Percentiles rank a stretch among this genome's conserved stretches.
Conservation (phyloP, 345 rosid genomes). For the Turnera subulata region DNA sequence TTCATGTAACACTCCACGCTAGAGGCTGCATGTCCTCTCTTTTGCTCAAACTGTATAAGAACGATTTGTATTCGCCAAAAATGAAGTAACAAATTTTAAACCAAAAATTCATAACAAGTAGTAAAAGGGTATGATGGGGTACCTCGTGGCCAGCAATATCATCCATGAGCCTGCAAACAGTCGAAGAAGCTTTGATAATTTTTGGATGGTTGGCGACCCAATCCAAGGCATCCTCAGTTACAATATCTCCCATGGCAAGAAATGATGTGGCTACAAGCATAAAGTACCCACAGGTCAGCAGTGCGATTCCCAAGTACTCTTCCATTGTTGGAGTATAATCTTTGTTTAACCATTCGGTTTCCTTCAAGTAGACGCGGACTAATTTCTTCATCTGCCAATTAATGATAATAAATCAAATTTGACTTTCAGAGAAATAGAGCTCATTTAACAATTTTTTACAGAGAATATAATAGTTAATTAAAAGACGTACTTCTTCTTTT, state of each 20-base stretch:
- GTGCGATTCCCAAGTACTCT: constrained; percentile 25
- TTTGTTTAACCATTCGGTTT: constrained; percentile 27
- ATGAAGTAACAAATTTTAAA: no score
- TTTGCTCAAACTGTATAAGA: constrained; percentile 9
- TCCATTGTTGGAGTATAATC: constrained; percentile 20
- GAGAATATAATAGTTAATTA: background rate
- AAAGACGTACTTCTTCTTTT: constrained; percentile 1
- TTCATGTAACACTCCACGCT: constrained; percentile 14
- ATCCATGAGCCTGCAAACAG: constrained; percentile 27
- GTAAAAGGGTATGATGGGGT: background rate
- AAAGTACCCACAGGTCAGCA: constrained; percentile 1
- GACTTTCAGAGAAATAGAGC: no score
- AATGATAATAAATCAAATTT: background rate
- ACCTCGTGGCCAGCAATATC: constrained; percentile 22
- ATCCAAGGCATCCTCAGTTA: constrained; percentile 17
- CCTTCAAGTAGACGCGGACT: constrained; percentile 15
- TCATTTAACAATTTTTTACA: background rate
- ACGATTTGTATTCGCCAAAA: background rate
- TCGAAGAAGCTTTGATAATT: constrained; percentile 13
- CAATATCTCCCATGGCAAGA: constrained; percentile 23
- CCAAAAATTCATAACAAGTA: no score
- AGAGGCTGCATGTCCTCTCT: constrained; percentile 12
- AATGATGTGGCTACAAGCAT: constrained; percentile 16
- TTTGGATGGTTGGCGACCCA: constrained; percentile 19
- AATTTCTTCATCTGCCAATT: constrained; percentile 4